These are phyloP conservation scores for Crithidia mellificae DNA, from an alignment of 208 protist genomes.

Conservation along the genomic window DNA sequence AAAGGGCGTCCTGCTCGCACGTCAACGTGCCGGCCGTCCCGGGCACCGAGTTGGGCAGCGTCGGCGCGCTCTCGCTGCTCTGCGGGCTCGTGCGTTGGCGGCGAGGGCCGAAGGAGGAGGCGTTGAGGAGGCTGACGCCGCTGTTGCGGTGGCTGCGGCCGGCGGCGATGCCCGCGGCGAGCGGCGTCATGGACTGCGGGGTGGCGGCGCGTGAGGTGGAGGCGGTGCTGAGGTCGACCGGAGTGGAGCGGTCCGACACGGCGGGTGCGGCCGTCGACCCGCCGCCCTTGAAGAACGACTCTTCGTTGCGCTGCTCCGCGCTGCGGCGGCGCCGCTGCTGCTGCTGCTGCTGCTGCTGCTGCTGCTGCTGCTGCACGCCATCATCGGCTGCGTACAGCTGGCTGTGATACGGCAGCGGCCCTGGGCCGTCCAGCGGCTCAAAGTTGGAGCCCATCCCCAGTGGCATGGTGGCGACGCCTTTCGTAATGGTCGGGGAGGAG, in stretches of 20 bases:
- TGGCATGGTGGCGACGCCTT: slow-evolving; percentile 12
- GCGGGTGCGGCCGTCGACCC: not conserved
- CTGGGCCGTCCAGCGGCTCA: not conserved
- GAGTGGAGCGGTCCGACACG: not conserved
- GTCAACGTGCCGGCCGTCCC: slow-evolving; percentile 17
- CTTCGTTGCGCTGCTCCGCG: not conserved
- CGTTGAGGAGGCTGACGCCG: slow-evolving; percentile 1
- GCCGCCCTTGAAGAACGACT: not conserved
- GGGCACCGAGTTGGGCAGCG: slow-evolving; percentile 13
- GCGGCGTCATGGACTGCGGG: slow-evolving; percentile 7
- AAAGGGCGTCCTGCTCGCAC: slow-evolving; percentile 18
- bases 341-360: not conserved
- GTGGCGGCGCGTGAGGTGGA: not conserved
- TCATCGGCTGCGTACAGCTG: not conserved
- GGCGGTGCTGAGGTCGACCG: slow-evolving; percentile 6
- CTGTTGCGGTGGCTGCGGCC: not conserved
- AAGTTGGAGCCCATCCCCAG: slow-evolving; percentile 5
- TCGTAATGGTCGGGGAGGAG: not conserved
- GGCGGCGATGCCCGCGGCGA: not conserved
- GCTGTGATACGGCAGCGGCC: slow-evolving; percentile 9
- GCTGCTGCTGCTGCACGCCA: not conserved
- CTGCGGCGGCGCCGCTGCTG: slow-evolving; percentile 2
- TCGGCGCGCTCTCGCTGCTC: slow-evolving; percentile 16
- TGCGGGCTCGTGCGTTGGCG: slow-evolving; percentile 2
- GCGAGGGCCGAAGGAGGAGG: not conserved